These are phyloP conservation scores for Vaccinium macrocarpon DNA, from an alignment of 148 eudicot genomes.

Conservation along the genomic window DNA sequence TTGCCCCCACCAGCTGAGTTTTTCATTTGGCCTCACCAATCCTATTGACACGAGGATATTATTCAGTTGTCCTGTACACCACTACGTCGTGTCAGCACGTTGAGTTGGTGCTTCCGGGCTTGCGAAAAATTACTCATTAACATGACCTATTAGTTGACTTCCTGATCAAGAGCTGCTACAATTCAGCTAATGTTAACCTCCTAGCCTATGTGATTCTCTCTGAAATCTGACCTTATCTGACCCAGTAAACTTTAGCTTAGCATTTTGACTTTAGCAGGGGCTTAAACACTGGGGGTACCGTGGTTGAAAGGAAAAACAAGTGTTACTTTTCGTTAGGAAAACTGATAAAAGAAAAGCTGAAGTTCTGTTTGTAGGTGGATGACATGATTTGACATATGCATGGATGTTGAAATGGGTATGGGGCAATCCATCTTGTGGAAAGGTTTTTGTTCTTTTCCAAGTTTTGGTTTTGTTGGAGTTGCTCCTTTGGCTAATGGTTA, in stretches of 20 bases:
- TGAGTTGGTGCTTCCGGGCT: background rate
- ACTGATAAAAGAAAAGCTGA: background rate
- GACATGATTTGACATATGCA: background rate
- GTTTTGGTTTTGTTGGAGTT: conserved; percentile 18
- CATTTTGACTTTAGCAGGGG: conserved; percentile 14
- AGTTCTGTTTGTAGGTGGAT: conserved; percentile 13
- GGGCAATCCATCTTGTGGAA: conserved; percentile 20
- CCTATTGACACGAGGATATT: conserved; percentile 40
- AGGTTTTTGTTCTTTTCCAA: conserved; percentile 14
- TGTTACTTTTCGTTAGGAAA: background rate
- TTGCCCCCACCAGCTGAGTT: conserved; percentile 60
- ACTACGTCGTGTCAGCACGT: background rate
- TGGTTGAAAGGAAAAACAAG: conserved; percentile 8
- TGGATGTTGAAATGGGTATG: background rate
- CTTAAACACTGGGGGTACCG: background rate
- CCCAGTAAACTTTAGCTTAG: conserved; percentile 26
- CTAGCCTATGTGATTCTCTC: conserved; percentile 6
- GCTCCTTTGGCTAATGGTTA: conserved; percentile 16
- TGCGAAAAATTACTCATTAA: background rate
- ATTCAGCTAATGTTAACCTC: conserved; percentile 15
- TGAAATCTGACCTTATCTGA: conserved; percentile 30
- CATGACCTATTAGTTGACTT: conserved; percentile 3
- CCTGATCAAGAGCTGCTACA: background rate
- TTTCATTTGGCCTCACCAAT: conserved; percentile 78
- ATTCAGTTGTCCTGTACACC: background rate